Base-by-base conservation (phyloP, 139 green algal species). In the Coccomyxa sp. region DNA sequence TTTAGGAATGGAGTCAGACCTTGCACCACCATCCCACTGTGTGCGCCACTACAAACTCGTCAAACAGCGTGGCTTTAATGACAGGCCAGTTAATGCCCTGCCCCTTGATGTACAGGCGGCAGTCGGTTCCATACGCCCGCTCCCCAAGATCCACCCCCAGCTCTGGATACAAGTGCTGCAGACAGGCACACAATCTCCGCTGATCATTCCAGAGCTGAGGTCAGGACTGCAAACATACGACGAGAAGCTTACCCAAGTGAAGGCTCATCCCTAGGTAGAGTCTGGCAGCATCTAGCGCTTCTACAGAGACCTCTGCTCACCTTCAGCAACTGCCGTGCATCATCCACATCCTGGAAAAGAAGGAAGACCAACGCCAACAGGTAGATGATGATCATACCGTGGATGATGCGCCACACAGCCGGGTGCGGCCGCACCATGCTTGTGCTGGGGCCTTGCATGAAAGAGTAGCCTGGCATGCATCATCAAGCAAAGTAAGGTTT, bases 21-120 rank as follows among this genome's bases (percentile, higher is more conserved):
- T 77, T 77, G 76, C 15, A 89, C 87, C 88, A 93, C 92, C 92
- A 92, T 59, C 95, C 95, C 18, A 98, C 76, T 0, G 91, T 90
- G 92, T 98, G 95, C 0, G 95, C 95, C 23, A 98, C 51, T 7
- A 98, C 93, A 89, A 98, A 98, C 88, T 97, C 95, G 85, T 98
- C 95, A 74, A 94, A 91, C 23, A 98, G 38, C 0, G 95, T 97
- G 80, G 88, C 88, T 21, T 92, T 86, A 16, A 97, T 88, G 13
- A 82, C 85, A 67, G 83, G 82, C 87, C 88, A 94, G 80, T 93
- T 92, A 51, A 95, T 79, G 76, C 86, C 82, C 76, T 90, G 28
- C 32, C 91, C 93, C 0, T 92, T 90, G 58, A 92, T 91, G 58
- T 86, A 92, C 67, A 98, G 88, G 7, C 87, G 71, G 84, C 95